phyloP scores from a whole-genome alignment of 164 flowering plant genomes.

The Tinospora cordifolia region DNA sequence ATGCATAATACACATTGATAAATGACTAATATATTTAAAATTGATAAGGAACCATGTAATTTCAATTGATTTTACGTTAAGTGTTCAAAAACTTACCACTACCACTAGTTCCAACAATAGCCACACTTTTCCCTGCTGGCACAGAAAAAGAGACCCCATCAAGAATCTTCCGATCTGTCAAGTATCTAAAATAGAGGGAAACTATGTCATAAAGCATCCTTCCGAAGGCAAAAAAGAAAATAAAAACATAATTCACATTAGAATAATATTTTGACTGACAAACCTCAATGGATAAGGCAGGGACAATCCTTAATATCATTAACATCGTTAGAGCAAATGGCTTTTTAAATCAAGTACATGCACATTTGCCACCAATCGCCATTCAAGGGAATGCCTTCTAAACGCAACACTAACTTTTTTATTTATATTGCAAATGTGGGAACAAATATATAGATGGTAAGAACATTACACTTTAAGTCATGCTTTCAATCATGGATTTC shows the following conservation, averaged over 20 bases:
- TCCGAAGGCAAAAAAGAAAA: not conserved
- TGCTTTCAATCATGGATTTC: no score
- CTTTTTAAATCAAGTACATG: no score
- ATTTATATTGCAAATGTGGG: no score
- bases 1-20: no score
- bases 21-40: no score
- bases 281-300: not conserved
- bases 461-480: no score
- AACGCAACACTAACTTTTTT: not conserved
- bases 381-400: not conserved
- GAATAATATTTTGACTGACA: not conserved
- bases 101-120: slow-evolving; percentile 99
- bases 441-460: no score
- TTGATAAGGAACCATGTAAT: no score
- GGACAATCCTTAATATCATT: not conserved
- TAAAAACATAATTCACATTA: not conserved
- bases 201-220: slow-evolving; percentile 1
- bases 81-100: slow-evolving; percentile 58
- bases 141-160: slow-evolving; percentile 87
- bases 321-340: not conserved
- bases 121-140: slow-evolving; percentile 91
- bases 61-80: not conserved
- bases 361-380: not conserved
- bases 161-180: slow-evolving; percentile 82
- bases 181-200: slow-evolving; percentile 42